Evolutionary conservation across 768 basidiomycete genomes (phyloP).

Genomic region (Rhizopogon roseolus): DNA sequence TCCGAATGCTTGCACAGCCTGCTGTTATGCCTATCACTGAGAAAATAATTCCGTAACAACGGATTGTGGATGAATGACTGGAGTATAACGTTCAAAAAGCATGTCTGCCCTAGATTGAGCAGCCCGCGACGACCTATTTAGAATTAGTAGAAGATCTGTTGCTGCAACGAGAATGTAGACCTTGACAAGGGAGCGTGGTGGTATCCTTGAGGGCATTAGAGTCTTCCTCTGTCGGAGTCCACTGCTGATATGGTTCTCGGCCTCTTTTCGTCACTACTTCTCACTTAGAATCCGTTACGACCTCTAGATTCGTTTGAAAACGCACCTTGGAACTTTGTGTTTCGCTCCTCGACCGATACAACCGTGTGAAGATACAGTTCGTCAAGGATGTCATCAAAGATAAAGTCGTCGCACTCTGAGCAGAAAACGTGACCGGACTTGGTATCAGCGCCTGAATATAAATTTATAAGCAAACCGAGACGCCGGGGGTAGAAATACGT

Average conservation of each 20-base stretch:
- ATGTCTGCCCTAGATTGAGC: conserved; percentile 87
- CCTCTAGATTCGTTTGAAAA: background rate
- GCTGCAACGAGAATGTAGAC: conserved; percentile 27
- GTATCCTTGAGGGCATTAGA: conserved; percentile 42
- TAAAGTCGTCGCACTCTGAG: conserved; percentile 66
- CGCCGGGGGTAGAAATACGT: conserved; percentile 22
- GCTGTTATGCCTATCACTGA: conserved; percentile 85
- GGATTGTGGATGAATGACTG: conserved; percentile 91
- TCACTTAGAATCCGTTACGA: background rate
- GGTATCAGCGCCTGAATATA: conserved; percentile 59
- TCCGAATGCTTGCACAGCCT: conserved; percentile 61
- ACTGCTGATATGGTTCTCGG: conserved; percentile 45
- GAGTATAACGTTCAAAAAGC: conserved; percentile 89
- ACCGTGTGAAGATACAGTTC: conserved; percentile 37
- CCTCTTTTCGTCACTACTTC: conserved; percentile 30
- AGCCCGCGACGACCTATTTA: conserved; percentile 72
- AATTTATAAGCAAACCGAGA: background rate
- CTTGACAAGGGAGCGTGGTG: conserved; percentile 65
- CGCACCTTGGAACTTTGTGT: conserved; percentile 56
- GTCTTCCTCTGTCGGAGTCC: conserved; percentile 42
- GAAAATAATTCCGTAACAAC: conserved; percentile 80
- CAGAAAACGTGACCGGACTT: conserved; percentile 77
- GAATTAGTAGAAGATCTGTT: background rate
- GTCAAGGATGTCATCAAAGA: conserved; percentile 56
- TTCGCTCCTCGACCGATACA: conserved; percentile 55